phyloP scores from a whole-genome alignment of 352 stramenopile species.

The Phytophthora foliorum region DNA sequence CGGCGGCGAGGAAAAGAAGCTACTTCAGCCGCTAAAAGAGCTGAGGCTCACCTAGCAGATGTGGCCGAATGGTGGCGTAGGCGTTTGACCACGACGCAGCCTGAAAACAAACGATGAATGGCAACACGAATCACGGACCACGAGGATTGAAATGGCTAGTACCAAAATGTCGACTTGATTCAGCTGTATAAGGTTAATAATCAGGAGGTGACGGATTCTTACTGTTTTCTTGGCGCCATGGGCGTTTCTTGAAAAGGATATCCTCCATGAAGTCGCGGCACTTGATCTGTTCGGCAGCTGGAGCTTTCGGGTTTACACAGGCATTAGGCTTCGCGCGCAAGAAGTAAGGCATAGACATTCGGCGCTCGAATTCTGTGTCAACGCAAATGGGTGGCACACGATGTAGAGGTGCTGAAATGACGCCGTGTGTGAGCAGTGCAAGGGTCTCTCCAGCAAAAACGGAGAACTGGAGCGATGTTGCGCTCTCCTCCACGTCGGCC shows the following conservation, averaged over 20 bases:
- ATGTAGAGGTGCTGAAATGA: slow-evolving; percentile 78
- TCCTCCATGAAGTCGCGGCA: slow-evolving; percentile 90
- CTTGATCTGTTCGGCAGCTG: slow-evolving; percentile 51
- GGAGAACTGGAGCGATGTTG: slow-evolving; percentile 70
- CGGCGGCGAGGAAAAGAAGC: slow-evolving; percentile 22
- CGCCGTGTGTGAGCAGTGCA: slow-evolving; percentile 75
- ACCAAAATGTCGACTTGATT: neutral
- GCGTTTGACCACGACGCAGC: neutral
- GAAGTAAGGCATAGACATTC: slow-evolving; percentile 92
- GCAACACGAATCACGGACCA: neutral
- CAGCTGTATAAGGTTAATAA: slow-evolving; percentile 41
- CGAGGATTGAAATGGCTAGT: no score
- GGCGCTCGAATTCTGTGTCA: slow-evolving; percentile 58
- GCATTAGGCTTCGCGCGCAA: slow-evolving; percentile 63
- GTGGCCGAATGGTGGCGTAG: slow-evolving; percentile 70
- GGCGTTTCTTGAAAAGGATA: slow-evolving; percentile 80
- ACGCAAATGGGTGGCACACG: slow-evolving; percentile 80
- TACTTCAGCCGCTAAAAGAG: slow-evolving; percentile 17
- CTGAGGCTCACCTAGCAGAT: slow-evolving; percentile 40
- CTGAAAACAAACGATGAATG: slow-evolving; percentile 17
- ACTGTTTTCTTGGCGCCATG: slow-evolving; percentile 68
- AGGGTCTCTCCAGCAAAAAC: slow-evolving; percentile 87
- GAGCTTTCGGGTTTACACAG: slow-evolving; percentile 67
- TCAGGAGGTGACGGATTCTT: slow-evolving; percentile 49
- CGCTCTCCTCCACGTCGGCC: slow-evolving; percentile 79